Evolutionary conservation across 2,329 filamentous ascomycete species (phyloP).

Genomic region (Penicillium rolfsii): DNA sequence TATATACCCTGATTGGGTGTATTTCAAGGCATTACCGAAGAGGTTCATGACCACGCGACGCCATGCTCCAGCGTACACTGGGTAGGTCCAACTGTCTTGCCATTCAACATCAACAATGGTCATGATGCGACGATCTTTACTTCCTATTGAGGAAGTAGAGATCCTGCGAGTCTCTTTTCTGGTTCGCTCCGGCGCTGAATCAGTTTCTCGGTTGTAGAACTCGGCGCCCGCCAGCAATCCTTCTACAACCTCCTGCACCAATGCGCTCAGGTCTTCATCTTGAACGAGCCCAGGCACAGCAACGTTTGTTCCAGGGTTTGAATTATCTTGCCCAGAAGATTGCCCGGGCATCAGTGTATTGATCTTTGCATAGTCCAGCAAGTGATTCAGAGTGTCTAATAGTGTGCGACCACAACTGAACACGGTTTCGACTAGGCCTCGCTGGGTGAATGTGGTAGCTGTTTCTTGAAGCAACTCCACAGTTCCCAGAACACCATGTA

Average conservation of each 20-base stretch:
- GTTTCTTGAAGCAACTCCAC: slow-evolving; percentile 40
- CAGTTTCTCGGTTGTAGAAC: slow-evolving; percentile 17
- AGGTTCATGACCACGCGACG: slow-evolving; percentile 54
- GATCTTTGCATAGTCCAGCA: slow-evolving; percentile 40
- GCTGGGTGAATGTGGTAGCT: slow-evolving; percentile 32
- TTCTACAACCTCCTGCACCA: slow-evolving; percentile 26
- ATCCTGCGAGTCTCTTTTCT: neutral
- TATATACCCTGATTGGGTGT: slow-evolving; percentile 50
- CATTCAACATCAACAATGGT: slow-evolving; percentile 48
- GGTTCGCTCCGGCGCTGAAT: neutral
- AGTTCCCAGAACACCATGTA: slow-evolving; percentile 43
- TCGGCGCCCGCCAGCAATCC: slow-evolving; percentile 25
- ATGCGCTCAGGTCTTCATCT: slow-evolving; percentile 15
- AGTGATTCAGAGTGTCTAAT: slow-evolving; percentile 47
- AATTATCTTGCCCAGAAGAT: neutral
- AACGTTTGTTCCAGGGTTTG: neutral
- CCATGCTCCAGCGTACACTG: slow-evolving; percentile 52
- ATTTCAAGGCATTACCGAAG: slow-evolving; percentile 55
- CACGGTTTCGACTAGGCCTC: slow-evolving; percentile 40
- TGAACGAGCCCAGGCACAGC: slow-evolving; percentile 12
- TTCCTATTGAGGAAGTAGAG: neutral
- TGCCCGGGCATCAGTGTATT: slow-evolving; percentile 23
- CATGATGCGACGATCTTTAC: slow-evolving; percentile 20
- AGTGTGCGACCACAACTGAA: slow-evolving; percentile 48
- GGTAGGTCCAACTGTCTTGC: slow-evolving; percentile 48